Evolutionary conservation across 805 yeast species (phyloP).

Genomic region (Monosporozyma aquatica): DNA sequence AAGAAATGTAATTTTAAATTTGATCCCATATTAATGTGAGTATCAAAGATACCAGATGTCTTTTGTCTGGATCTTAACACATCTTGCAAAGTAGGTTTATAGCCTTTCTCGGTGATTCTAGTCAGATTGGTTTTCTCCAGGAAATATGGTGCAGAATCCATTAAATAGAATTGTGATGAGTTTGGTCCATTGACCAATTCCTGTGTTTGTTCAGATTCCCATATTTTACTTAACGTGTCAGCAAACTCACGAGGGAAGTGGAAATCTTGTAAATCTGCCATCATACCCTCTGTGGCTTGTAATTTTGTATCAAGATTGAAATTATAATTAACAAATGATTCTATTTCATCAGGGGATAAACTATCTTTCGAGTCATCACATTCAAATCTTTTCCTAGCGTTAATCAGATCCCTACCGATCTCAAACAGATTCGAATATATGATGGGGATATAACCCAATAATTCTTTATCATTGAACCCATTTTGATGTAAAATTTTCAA

Average conservation of each 20-base stretch:
- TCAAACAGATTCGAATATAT: conserved; percentile 72
- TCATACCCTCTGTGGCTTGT: conserved; percentile 1
- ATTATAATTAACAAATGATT: conserved; percentile 8
- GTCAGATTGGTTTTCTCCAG: conserved; percentile 44
- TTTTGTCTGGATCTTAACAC: conserved; percentile 81
- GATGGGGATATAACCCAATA: conserved; percentile 64
- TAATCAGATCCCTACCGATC: conserved; percentile 60
- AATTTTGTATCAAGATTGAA: conserved; percentile 1
- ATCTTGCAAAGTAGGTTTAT: conserved; percentile 68
- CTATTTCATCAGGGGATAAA: conserved; percentile 10
- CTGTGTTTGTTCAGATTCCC: conserved; percentile 50
- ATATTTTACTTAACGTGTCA: conserved; percentile 40
- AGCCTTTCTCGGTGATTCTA: conserved; percentile 42
- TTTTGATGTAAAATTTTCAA: conserved; percentile 29
- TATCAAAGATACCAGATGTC: conserved; percentile 87
- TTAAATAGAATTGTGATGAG: conserved; percentile 64
- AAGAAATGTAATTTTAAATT: conserved; percentile 48
- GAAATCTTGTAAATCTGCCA: conserved; percentile 3
- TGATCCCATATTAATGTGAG: conserved; percentile 65
- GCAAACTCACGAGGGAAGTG: conserved; percentile 42
- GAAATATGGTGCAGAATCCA: conserved; percentile 80
- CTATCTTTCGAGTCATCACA: conserved; percentile 23
- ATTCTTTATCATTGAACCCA: conserved; percentile 43
- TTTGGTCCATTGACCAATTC: conserved; percentile 45
- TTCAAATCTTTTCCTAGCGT: conserved; percentile 49